phyloP scores from a whole-genome alignment of 1,284 basidiomycete species.

The Tetrapyrgos nigripes region DNA sequence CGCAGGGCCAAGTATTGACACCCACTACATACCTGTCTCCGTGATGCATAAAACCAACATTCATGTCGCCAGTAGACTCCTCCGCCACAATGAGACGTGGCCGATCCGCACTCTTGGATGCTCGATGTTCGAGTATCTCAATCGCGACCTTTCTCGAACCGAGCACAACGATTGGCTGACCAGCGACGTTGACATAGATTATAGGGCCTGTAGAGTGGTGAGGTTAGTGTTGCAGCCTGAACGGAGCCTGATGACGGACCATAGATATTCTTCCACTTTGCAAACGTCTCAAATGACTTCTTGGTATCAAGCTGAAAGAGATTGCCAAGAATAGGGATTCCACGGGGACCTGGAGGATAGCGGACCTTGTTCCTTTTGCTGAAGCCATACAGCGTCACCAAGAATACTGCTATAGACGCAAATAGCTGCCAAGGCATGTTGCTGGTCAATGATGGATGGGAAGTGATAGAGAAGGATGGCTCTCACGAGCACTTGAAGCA shows the following conservation, averaged over 20 bases:
- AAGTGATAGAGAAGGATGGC: no score
- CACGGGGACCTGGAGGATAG: conserved; percentile 15
- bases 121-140: conserved; percentile 15
- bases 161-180: conserved; percentile 12
- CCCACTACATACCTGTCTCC: neutral
- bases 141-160: conserved; percentile 11
- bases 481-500: no score
- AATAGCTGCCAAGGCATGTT: neutral
- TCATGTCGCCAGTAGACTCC: neutral
- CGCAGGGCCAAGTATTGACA: no score
- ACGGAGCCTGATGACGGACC: neutral
- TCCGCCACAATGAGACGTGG: conserved; percentile 4
- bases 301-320: conserved; percentile 9
- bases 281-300: conserved; percentile 9
- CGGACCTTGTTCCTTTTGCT: neutral
- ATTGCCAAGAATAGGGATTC: conserved; percentile 16
- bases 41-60: neutral
- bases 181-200: conserved; percentile 12
- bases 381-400: neutral
- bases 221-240: neutral
- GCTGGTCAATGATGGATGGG: neutral
- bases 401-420: neutral
- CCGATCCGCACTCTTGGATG: conserved; percentile 11
- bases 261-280: conserved; percentile 2
- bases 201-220: conserved; percentile 8